Evolutionary conservation across 768 basidiomycete genomes (phyloP), one percentile per base, ranked within the genome.

Genomic region (Suillus weaverae): DNA sequence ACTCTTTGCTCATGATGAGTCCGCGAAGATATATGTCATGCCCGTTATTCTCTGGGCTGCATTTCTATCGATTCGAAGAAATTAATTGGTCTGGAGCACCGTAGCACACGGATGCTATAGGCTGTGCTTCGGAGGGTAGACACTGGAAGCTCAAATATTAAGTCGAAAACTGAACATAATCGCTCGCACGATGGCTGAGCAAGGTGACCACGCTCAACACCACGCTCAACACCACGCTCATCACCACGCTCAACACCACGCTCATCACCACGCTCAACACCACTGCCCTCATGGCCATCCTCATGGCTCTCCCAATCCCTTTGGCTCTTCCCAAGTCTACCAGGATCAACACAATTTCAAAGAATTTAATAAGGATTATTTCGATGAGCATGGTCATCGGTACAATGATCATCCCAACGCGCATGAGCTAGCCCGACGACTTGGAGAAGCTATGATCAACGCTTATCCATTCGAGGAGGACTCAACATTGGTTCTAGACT

Each of bases 401-500:
- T 78, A 75, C 68, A 69, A 77, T 55, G 68, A 70, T 11, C 67
- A 46, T 8, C 74, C 67, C 7, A 62, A 68, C 14, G 70, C 64
- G 11, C 60, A 67, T 5, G 60, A 70, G 62, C 60, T 68, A 13
- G 72, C 78, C 0, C 65, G 68, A 41, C 65, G 65, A 20, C 62
- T 75, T 20, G 74, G 71, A 0, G 61, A 57, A 18, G 74, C 71
- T 2, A 78, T 83, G 64, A 51, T 66, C n/a, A 57, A 72, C 43
- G 69, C 68, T 3, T 85, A 83, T 66, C 66, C 77, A 0, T 88
- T 92, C 68, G 78, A 86, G 61, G 83, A 84, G 51, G 81, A 85
- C 35, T 70, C 68, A 7, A 91, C 90, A 6, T 78, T 74, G 7
- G 79, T 89, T 20, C 79, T 93, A 82, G 91, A 92, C 68, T 92